Evolutionary conservation across 2,329 filamentous ascomycete species (phyloP).

Genomic region (Colletotrichum liaoningense): DNA sequence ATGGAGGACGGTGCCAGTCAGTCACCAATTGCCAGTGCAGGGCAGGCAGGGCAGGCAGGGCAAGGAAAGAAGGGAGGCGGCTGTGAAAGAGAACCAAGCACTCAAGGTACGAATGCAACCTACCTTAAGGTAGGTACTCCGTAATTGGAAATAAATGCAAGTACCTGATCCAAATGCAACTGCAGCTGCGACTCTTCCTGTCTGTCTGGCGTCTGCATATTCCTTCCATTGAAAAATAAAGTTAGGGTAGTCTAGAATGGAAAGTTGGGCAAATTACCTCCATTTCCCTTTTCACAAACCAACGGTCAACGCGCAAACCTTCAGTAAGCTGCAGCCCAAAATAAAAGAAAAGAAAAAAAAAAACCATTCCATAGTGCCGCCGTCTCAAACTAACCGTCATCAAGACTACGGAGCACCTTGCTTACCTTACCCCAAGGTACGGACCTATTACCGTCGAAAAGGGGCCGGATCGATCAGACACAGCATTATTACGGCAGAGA

Average conservation of each 20-base stretch:
- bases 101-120: too few species aligned
- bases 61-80: neutral
- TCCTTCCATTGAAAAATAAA: too few species aligned
- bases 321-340: neutral
- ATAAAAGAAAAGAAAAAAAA: neutral
- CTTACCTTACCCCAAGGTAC: neutral
- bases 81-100: neutral
- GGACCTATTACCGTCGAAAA: neutral
- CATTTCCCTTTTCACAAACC: neutral
- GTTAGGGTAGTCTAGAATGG: too few species aligned
- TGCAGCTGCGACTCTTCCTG: neutral
- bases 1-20: too few species aligned
- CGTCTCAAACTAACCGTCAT: neutral
- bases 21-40: too few species aligned
- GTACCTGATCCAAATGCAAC: neutral
- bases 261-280: neutral
- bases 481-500: too few species aligned
- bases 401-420: neutral
- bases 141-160: too few species aligned
- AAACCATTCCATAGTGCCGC: neutral
- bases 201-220: too few species aligned
- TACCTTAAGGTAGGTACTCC: too few species aligned
- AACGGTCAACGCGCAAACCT: neutral
- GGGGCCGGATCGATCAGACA: neutral
- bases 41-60: neutral